Evolutionary conservation across 139 green algal genomes (phyloP).

Genomic region (Tetradesmus lagerheimii): DNA sequence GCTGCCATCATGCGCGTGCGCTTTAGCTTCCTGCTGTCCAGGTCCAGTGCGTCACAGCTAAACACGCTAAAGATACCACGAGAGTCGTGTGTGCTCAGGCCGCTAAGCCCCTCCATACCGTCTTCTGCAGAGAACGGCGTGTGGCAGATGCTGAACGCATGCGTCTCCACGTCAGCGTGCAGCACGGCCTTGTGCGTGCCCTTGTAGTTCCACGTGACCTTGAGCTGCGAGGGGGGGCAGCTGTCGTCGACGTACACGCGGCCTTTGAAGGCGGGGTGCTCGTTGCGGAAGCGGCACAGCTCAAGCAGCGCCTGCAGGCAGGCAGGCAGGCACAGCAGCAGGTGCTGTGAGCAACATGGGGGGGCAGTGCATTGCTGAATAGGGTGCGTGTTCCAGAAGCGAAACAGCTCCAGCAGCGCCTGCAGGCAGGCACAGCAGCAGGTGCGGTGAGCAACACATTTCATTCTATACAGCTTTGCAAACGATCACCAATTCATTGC

Average conservation of each 20-base stretch:
- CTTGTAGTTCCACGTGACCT: not conserved
- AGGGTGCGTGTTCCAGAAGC: slow-evolving; percentile 28
- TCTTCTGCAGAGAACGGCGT: not conserved
- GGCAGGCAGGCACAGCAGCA: not conserved
- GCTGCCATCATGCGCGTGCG: not conserved
- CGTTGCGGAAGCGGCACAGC: slow-evolving; percentile 64
- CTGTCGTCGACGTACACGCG: slow-evolving; percentile 45
- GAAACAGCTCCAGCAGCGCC: slow-evolving; percentile 66
- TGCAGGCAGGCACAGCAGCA: slow-evolving; percentile 5
- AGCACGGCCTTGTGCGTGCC: slow-evolving; percentile 23
- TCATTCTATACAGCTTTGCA: too few relatives aligned
- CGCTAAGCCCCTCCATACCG: not conserved
- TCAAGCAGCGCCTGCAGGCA: slow-evolving; percentile 62
- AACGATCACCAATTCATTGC: too few relatives aligned
- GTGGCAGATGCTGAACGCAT: slow-evolving; percentile 21
- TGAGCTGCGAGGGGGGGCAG: not conserved
- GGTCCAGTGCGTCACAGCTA: slow-evolving; percentile 21
- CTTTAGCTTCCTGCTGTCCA: not conserved
- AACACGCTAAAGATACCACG: slow-evolving; percentile 7
- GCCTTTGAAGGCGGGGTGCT: slow-evolving; percentile 60
- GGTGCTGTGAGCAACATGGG: too few relatives aligned
- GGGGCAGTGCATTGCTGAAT: too few relatives aligned
- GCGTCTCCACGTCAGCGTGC: slow-evolving; percentile 1
- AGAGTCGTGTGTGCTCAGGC: not conserved
- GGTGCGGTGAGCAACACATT: too few relatives aligned